Evolutionary conservation across 345 rosid species (phyloP), one percentile per base, ranked within the genome.

Genomic region (Gossypium sturtianum): DNA sequence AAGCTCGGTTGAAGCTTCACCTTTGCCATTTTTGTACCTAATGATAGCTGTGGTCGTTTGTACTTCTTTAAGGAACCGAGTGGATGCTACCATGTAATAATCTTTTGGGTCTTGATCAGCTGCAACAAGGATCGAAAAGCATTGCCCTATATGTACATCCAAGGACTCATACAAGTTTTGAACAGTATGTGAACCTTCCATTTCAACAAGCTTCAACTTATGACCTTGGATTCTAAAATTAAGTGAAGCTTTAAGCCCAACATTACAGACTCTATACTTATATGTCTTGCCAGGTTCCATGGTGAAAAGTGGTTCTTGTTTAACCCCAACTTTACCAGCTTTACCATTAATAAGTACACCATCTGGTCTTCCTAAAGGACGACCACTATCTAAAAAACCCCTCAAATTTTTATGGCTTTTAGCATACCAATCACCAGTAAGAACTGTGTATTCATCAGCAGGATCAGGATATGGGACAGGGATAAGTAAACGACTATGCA

Each of bases 311-410:
- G 89, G 91, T 3, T 84, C 82, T 1, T 78, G 83, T 0, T 81
- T 53, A 17, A 80, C 86, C 34, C 77, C 80, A 0, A 51, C 71
- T 68, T 83, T 89, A 8, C 85, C 88, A 23, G 71, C 11, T 62
- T 86, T 85, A 29, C 96, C 93, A 13, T 90, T 90, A 77, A 90
- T 87, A 68, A 84, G 80, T n/a, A 90, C 83, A 29, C 90, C 96
- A 5, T 81, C 79, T 1, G 93, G 91, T 70, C 83, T 82, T 4
- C 85, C 89, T 9, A 90, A 79, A 47, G 85, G 45, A 23, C 89
- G 86, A 47, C 91, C 96, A 19, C 81, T 23, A 2, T 90, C 93
- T 66, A 90, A 74, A 43, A 82, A 45, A 8, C 78, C 68, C 81
- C 70, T 80, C 22, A 90, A 74, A 15, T 71, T 79, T 9, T 73